Conservation (phyloP, 73 alveolate genomes). For the Tetrahymena borealis region DNA sequence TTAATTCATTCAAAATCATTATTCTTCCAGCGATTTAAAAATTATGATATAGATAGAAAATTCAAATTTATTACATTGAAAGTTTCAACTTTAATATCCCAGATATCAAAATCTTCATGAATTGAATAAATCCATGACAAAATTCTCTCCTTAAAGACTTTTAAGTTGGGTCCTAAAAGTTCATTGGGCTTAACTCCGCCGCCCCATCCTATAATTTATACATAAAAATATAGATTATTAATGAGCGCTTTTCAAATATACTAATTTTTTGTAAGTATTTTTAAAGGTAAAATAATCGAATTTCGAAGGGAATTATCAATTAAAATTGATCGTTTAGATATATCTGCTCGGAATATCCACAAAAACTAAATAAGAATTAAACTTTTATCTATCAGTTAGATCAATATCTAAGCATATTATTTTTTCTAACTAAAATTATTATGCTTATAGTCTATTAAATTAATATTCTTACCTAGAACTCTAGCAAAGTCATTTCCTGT, state of each 20-base stretch:
- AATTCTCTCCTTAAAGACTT: conserved; percentile 3
- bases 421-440: no score
- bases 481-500: conserved; percentile 75
- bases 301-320: no score
- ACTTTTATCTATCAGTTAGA: no score
- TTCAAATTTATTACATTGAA: neutral
- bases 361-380: no score
- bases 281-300: no score
- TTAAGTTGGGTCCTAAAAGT: conserved; percentile 18
- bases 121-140: conserved; percentile 43
- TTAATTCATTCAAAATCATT: neutral
- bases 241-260: neutral
- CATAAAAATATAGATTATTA: neutral
- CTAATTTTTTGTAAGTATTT: no score
- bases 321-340: no score
- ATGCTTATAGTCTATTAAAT: neutral
- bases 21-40: no score
- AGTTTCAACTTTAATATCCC: conserved; percentile 74
- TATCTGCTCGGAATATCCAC: no score
- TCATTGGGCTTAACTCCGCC: conserved; percentile 33
- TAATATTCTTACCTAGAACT: neutral
- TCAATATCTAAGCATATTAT: no score
- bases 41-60: neutral
- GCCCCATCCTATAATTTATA: conserved; percentile 45
- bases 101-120: conserved; percentile 64